Base-by-base conservation (phyloP, 2,329 filamentous ascomycete species). In the Fusarium pseudoanthophilum region DNA sequence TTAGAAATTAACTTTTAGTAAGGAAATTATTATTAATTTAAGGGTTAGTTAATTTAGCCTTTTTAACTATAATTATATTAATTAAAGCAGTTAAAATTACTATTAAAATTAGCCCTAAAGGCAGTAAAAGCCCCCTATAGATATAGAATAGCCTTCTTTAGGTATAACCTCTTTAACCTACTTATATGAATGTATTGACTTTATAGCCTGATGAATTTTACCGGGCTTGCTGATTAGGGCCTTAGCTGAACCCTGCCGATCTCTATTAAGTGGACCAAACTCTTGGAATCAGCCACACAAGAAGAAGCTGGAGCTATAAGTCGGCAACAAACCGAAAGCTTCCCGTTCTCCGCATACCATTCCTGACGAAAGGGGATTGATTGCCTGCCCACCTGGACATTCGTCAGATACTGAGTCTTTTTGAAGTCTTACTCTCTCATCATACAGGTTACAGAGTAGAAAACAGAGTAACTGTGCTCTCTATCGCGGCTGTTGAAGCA, bases 191-290 rank as follows among this genome's bases (percentile, higher is more conserved):
- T n/a, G n/a, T n/a, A n/a, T n/a, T n/a, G n/a, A n/a, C n/a, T n/a
- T n/a, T n/a, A n/a, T n/a, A n/a, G n/a, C n/a, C n/a, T n/a, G n/a
- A n/a, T n/a, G n/a, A n/a, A n/a, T n/a, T n/a, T n/a, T n/a, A n/a
- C n/a, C n/a, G n/a, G n/a, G n/a, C n/a, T n/a, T n/a, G n/a, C n/a
- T n/a, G n/a, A n/a, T n/a, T n/a, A n/a, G n/a, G n/a, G n/a, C n/a
- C n/a, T n/a, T n/a, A n/a, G n/a, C 42, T 73, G 52, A 71, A 73
- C 71, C 70, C 67, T 73, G 71, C 37, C 49, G 66, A 68, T 73
- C 57, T 7, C 51, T 11, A 55, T 60, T 24, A 48, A 62, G 57
- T 73, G 69, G 69, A 60, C 65, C 63, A 69, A 64, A 69, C 57
- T 24, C 37, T 28, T 49, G 36, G 43, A 55, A 55, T n/a, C 26